A percentile compares a stretch with the other conserved stretches of the same genome.
Conservation (phyloP, 2,329 filamentous ascomycete species). For the Alternaria viburni region DNA sequence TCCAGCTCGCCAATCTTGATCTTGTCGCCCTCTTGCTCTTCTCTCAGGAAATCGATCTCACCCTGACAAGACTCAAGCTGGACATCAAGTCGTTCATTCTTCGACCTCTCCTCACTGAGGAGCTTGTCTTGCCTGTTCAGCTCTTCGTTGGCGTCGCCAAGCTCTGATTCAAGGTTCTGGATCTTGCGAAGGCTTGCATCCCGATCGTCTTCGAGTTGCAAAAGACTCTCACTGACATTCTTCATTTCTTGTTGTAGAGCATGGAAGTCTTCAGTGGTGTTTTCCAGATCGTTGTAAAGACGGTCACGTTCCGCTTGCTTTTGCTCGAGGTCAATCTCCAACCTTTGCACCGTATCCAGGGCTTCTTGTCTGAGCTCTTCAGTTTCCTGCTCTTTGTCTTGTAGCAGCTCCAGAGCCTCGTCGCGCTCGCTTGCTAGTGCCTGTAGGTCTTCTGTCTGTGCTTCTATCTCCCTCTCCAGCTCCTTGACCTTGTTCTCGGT, state of each 20-base stretch:
- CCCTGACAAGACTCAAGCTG: constrained; percentile 91
- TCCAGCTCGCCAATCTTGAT: constrained; percentile 96
- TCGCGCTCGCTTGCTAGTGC: constrained; percentile 83
- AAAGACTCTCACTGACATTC: constrained; percentile 82
- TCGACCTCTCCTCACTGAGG: constrained; percentile 82
- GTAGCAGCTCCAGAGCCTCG: constrained; percentile 77
- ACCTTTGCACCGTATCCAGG: constrained; percentile 63
- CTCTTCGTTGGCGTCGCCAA: constrained; percentile 84
- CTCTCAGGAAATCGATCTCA: constrained; percentile 92
- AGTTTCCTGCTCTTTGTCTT: constrained; percentile 64
- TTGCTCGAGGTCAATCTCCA: constrained; percentile 72
- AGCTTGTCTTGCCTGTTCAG: constrained; percentile 84
- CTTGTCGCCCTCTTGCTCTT: constrained; percentile 97
- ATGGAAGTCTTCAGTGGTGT: constrained; percentile 84
- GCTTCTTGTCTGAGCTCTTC: constrained; percentile 63
- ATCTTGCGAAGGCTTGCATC: constrained; percentile 79
- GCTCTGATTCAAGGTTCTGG: constrained; percentile 80
- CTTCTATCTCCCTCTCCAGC: constrained; percentile 81
- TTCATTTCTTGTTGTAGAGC: constrained; percentile 95
- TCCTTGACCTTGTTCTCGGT: constrained; percentile 64
- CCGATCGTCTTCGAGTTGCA: constrained; percentile 88
- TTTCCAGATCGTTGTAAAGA: constrained; percentile 73
- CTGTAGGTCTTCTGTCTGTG: constrained; percentile 79
- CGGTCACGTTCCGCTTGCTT: constrained; percentile 73
- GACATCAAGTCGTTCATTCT: constrained; percentile 84